These are phyloP conservation scores for Coniochaeta sp. DNA, from an alignment of 2,329 filamentous ascomycete species.

Conservation along the genomic window DNA sequence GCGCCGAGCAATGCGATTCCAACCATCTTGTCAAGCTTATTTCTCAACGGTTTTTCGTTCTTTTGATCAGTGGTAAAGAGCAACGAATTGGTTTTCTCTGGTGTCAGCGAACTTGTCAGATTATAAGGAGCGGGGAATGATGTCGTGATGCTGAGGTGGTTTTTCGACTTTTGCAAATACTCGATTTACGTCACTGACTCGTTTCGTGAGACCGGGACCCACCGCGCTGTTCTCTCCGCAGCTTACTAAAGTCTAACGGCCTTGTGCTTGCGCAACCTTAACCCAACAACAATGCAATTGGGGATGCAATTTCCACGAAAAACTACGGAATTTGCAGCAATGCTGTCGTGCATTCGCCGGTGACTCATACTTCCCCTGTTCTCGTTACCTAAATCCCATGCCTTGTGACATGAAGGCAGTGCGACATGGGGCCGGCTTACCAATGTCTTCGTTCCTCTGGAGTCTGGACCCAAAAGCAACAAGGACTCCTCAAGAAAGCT, in stretches of 20 bases:
- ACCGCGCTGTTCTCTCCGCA: neutral
- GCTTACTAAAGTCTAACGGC: too few species aligned
- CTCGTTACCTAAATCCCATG: too few species aligned
- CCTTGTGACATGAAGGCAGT: too few species aligned
- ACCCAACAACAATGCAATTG: neutral
- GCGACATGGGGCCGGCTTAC: too few species aligned
- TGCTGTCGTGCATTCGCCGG: too few species aligned
- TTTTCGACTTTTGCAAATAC: neutral
- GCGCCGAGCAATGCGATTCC: conserved; percentile 25
- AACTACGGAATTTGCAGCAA: too few species aligned
- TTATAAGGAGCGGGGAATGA: neutral
- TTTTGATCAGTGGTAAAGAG: neutral
- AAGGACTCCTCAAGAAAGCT: too few species aligned
- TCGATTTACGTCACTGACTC: neutral
- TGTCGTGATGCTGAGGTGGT: neutral
- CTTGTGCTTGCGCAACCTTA: neutral
- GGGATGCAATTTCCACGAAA: too few species aligned
- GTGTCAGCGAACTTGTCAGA: neutral
- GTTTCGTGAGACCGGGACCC: neutral
- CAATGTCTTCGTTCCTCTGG: too few species aligned
- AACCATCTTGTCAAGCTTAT: conserved; percentile 11
- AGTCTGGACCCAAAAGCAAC: too few species aligned
- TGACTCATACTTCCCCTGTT: too few species aligned
- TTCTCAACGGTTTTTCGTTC: neutral
- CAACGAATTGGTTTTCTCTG: neutral